These are phyloP conservation scores for Paraurostyla sp. DNA, from an alignment of 73 alveolate genomes.

Conservation along the genomic window DNA sequence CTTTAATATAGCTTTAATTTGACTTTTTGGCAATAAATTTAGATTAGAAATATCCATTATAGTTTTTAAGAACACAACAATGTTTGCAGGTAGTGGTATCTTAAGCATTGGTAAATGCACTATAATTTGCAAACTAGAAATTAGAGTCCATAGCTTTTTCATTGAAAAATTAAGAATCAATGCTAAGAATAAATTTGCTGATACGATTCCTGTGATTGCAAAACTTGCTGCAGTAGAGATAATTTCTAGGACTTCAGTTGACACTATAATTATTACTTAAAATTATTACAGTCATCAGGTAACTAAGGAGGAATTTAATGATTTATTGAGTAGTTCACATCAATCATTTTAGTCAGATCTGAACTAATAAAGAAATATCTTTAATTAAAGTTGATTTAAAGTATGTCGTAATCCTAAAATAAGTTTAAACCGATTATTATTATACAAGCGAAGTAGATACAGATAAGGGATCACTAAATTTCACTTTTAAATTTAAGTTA, in stretches of 20 bases:
- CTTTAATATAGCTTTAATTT: not conserved
- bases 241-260: not conserved
- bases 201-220: not conserved
- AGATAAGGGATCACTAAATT: too few relatives aligned
- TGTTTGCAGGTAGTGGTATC: slow-evolving; percentile 29
- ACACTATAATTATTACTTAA: not conserved
- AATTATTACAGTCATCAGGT: not conserved
- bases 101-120: slow-evolving; percentile 15
- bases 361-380: slow-evolving; percentile 11
- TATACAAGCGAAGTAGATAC: too few relatives aligned
- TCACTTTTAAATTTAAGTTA: too few relatives aligned
- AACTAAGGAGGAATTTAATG: not conserved
- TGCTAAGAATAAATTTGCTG: not conserved
- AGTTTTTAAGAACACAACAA: not conserved
- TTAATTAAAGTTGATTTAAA: not conserved
- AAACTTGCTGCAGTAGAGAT: not conserved
- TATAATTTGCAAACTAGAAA: not conserved
- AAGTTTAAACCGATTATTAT: too few relatives aligned
- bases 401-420: not conserved
- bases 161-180: not conserved
- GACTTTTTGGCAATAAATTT: not conserved
- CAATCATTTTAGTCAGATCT: not conserved
- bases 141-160: slow-evolving; percentile 30
- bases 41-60: slow-evolving; percentile 20
- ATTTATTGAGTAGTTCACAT: not conserved